These are phyloP conservation scores for Akanthomyces dipterigenus DNA, from an alignment of 2,329 filamentous ascomycete species.

Conservation along the genomic window DNA sequence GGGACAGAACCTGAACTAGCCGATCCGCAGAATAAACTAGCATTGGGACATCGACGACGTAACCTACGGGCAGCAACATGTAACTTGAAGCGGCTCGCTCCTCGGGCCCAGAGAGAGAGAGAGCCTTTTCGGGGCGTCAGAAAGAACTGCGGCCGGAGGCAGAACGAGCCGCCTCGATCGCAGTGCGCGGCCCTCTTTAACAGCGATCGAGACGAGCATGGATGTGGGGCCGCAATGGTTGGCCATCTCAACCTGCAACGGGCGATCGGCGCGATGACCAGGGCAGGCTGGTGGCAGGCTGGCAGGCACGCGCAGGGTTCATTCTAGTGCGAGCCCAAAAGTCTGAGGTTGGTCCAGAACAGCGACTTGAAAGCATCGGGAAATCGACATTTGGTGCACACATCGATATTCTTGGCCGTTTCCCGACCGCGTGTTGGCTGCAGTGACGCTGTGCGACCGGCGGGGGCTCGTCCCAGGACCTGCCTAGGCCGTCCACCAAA, in stretches of 20 bases:
- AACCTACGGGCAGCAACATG: background rate
- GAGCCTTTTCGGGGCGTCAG: background rate
- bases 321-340: background rate
- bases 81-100: background rate
- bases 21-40: background rate
- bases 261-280: constrained; percentile 5
- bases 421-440: background rate
- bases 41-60: constrained; percentile 1
- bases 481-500: too few species aligned
- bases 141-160: background rate
- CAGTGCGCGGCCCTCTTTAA: background rate
- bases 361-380: background rate
- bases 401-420: background rate
- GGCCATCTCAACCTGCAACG: constrained; percentile 2
- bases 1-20: background rate
- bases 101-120: background rate
- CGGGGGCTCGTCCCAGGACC: background rate
- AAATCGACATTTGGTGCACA: constrained; percentile 2
- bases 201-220: constrained; percentile 2
- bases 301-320: background rate
- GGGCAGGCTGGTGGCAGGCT: background rate
- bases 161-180: background rate
- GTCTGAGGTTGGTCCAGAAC: background rate
- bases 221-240: background rate
- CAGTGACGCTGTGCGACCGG: background rate